Conservation (phyloP, 2,329 filamentous ascomycete genomes). For the Paecilomyces formosus region DNA sequence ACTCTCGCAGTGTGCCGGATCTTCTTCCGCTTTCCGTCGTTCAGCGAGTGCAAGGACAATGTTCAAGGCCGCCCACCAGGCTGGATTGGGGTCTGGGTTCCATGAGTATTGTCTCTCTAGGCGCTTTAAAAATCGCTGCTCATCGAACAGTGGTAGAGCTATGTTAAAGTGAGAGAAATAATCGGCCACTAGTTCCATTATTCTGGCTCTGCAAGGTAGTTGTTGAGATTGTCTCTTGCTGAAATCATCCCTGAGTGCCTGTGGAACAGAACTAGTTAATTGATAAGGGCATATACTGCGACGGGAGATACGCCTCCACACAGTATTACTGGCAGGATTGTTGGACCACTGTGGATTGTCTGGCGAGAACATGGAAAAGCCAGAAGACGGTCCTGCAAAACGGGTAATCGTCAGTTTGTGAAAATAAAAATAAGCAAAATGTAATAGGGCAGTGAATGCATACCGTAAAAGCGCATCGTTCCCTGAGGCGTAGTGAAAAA, state of each 20-base stretch:
- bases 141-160: background rate
- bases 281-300: too few relatives aligned
- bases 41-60: conserved; percentile 14
- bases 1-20: background rate
- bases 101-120: conserved; percentile 12
- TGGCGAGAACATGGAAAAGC: background rate
- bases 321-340: too few relatives aligned
- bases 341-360: too few relatives aligned
- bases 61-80: conserved; percentile 13
- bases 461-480: background rate
- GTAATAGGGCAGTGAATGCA: background rate
- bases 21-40: conserved; percentile 6
- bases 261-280: too few relatives aligned
- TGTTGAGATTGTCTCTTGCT: background rate
- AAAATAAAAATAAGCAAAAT: background rate
- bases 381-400: background rate
- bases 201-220: background rate
- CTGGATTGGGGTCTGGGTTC: conserved; percentile 12
- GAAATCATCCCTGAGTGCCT: background rate
- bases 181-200: background rate
- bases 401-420: background rate
- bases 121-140: background rate
- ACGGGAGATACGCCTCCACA: too few relatives aligned
- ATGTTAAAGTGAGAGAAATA: background rate
- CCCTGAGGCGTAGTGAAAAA: background rate